Percentiles rank a stretch among this genome's conserved stretches.
These are phyloP conservation scores for Kregervanrija fluxuum DNA, from an alignment of 805 yeast species.

Conservation along the genomic window DNA sequence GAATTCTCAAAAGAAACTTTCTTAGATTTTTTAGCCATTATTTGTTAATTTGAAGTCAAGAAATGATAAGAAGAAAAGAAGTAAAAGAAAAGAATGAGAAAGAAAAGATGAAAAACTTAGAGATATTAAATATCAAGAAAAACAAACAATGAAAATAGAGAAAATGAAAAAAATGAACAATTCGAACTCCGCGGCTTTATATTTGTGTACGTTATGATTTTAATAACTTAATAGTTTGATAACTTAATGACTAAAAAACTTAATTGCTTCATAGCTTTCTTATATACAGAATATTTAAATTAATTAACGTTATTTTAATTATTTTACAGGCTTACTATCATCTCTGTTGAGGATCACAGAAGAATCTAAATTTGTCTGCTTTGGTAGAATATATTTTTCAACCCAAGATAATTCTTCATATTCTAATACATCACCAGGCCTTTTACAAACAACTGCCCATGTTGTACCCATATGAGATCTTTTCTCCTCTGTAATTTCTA, in stretches of 20 bases:
- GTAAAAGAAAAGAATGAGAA: neutral
- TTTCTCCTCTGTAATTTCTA: slow-evolving; percentile 73
- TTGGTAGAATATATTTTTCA: slow-evolving; percentile 39
- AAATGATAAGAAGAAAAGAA: neutral
- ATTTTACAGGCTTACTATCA: slow-evolving; percentile 1
- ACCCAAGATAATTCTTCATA: slow-evolving; percentile 40
- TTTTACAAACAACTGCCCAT: slow-evolving; percentile 74
- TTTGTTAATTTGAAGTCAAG: too few relatives aligned
- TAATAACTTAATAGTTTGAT: too few relatives aligned
- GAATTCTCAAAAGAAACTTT: slow-evolving; percentile 1
- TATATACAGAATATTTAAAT: too few relatives aligned
- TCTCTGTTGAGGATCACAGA: slow-evolving; percentile 13
- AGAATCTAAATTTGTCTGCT: slow-evolving; percentile 26
- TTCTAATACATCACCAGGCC: slow-evolving; percentile 55
- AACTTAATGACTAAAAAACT: too few relatives aligned
- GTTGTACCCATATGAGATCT: slow-evolving; percentile 90
- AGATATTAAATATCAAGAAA: too few relatives aligned
- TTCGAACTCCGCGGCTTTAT: too few relatives aligned
- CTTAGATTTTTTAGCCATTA: neutral
- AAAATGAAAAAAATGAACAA: too few relatives aligned
- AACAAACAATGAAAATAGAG: too few relatives aligned
- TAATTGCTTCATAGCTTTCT: too few relatives aligned
- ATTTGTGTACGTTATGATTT: too few relatives aligned
- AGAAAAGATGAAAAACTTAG: slow-evolving; percentile 2
- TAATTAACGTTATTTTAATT: too few relatives aligned